These are phyloP conservation scores for Seiridium cupressi DNA, from an alignment of 2,329 filamentous ascomycete species.

Conservation along the genomic window DNA sequence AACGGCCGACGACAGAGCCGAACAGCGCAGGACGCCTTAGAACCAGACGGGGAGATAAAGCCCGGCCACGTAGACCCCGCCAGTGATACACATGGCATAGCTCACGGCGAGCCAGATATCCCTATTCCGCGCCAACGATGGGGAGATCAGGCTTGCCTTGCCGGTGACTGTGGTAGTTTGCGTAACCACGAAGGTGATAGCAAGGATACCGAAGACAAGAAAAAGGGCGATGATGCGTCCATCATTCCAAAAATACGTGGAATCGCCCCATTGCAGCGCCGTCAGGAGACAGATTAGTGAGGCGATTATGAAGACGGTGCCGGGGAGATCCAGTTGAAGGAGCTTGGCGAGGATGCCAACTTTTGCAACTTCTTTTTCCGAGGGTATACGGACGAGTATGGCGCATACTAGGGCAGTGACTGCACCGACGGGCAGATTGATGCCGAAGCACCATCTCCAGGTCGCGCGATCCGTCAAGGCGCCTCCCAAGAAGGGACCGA, in stretches of 20 bases:
- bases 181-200: not conserved
- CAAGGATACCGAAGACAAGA: not conserved
- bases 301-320: not conserved
- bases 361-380: not conserved
- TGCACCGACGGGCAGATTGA: slow-evolving; percentile 44
- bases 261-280: not conserved
- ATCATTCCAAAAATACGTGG: not conserved
- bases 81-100: slow-evolving; percentile 15
- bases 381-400: not conserved
- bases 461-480: not conserved
- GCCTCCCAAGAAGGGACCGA: not conserved
- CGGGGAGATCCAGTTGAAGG: not conserved
- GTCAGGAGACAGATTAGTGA: not conserved
- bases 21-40: slow-evolving; percentile 7
- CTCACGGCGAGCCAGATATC: slow-evolving; percentile 15
- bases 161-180: not conserved
- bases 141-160: slow-evolving; percentile 1
- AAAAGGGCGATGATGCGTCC: not conserved
- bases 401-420: slow-evolving; percentile 11
- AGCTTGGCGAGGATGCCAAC: not conserved
- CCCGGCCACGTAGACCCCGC: slow-evolving; percentile 9
- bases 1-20: slow-evolving; percentile 9
- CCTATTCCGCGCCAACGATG: slow-evolving; percentile 9
- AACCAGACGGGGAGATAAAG: slow-evolving; percentile 13
- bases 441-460: slow-evolving; percentile 31